phyloP scores from a whole-genome alignment of 768 basidiomycete species.

The Trametes gibbosa region DNA sequence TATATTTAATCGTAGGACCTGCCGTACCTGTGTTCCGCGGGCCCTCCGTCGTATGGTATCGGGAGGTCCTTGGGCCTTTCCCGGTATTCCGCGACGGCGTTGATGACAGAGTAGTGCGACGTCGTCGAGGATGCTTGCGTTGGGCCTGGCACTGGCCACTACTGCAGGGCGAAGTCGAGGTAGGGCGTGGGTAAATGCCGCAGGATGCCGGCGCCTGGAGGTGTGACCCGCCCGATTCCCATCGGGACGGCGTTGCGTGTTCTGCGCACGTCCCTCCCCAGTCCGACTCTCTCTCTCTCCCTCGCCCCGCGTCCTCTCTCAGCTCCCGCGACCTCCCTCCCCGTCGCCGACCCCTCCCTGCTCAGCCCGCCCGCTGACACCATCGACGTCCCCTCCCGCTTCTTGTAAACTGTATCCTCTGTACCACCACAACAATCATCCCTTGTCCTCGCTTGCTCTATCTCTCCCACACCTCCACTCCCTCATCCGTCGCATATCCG shows the following conservation, averaged over 20 bases:
- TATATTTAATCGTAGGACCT: too few relatives aligned
- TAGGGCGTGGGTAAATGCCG: slow-evolving; percentile 1
- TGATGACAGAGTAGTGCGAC: too few relatives aligned
- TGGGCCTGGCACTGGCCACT: too few relatives aligned
- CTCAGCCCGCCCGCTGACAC: background rate
- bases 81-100: too few relatives aligned
- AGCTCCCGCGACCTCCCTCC: slow-evolving; percentile 1
- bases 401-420: slow-evolving; percentile 3
- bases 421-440: slow-evolving; percentile 6
- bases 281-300: too few relatives aligned
- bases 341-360: background rate
- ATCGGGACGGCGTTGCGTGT: slow-evolving; percentile 38
- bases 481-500: background rate
- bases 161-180: too few relatives aligned
- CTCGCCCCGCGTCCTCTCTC: slow-evolving; percentile 12
- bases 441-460: background rate
- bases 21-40: too few relatives aligned
- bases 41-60: background rate
- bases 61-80: too few relatives aligned
- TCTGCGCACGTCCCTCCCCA: slow-evolving; percentile 25
- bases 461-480: slow-evolving; percentile 1
- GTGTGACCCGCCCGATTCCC: slow-evolving; percentile 32
- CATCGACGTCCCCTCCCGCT: background rate
- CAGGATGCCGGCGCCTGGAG: slow-evolving; percentile 18
- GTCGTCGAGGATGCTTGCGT: too few relatives aligned